Base-by-base conservation (phyloP, 2,329 filamentous ascomycete species). In the Pseudogymnoascus sp. region DNA sequence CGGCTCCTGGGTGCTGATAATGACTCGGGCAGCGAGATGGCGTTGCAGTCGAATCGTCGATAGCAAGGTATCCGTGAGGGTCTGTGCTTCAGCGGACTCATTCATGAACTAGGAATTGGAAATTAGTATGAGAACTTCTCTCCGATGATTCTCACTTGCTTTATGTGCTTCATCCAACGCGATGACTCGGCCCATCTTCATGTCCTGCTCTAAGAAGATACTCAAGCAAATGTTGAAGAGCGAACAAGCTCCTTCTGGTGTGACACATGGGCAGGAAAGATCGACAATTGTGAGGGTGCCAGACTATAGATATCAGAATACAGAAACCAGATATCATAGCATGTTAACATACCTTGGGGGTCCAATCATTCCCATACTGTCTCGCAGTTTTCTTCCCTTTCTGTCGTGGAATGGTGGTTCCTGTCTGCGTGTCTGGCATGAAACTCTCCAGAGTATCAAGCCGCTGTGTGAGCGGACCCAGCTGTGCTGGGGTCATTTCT, bases 101-200 rank as follows among this genome's bases (percentile, higher is more conserved):
- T 78, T 81, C 80, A 90, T 84, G 69, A 86, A 90, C 74, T 81
- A 60, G 4, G 35, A 66, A 25, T 36, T 11, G 30, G 0, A 18
- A 20, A 57, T 38, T 35, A 36, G 22, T 38, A 62, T 8, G 6
- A 6, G n/a, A 12, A 15, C 15, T n/a, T 15, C 12, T 6, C 7
- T 11, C 8, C 9, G 2, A 58, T 4, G 4, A 11, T 53, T 28
- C 6, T 15, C 20, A 53, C 65, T 58, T 71, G 82, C 80, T 67
- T 91, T 91, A 69, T 94, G 89, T 0, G 89, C 89, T 69, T 93
- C 88, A 64, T 93, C 89, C 0, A 92, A 75, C 0, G 87, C 87
- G 12, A 92, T 73, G 37, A 91, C 76, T 4, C 84, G 79, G 0
- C 86, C 83, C 0, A 78, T 68, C 0, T 71, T 65, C 0, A 66